phyloP scores from a whole-genome alignment of 768 basidiomycete species.

The Leccinum pellstonianum region DNA sequence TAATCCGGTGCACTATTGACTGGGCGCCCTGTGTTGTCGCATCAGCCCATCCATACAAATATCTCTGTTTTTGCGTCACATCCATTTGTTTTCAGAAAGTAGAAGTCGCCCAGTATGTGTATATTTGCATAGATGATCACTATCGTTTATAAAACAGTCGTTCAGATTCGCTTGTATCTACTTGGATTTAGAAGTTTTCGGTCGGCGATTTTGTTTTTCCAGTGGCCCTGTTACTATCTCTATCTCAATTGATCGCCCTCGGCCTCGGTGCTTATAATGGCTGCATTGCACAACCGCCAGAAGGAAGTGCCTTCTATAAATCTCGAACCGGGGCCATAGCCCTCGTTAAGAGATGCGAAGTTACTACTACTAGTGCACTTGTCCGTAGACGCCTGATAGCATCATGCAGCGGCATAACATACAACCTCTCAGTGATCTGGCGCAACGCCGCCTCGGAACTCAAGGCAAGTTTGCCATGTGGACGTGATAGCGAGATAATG shows the following conservation, averaged over 20 bases:
- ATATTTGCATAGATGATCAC: background rate
- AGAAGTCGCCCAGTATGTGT: conserved; percentile 5
- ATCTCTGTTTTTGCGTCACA: background rate
- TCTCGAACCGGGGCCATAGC: background rate
- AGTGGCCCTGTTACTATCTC: too few relatives aligned
- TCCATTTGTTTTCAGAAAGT: background rate
- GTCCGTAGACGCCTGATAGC: background rate
- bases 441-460: background rate
- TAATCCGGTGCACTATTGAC: background rate
- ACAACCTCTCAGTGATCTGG: background rate
- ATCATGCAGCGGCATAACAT: background rate
- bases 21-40: background rate
- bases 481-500: background rate
- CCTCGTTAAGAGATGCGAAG: background rate
- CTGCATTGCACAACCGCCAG: background rate
- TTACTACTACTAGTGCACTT: background rate
- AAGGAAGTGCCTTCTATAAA: background rate
- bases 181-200: background rate
- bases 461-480: background rate
- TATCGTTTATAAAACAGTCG: background rate
- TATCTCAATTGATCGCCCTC: too few relatives aligned
- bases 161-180: conserved; percentile 5
- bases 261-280: background rate
- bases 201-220: background rate
- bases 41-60: conserved; percentile 1